Percentiles rank a stretch among this genome's conserved stretches.
Evolutionary conservation across 1,284 basidiomycete species (phyloP).

Genomic region (Retiboletus fuscus): DNA sequence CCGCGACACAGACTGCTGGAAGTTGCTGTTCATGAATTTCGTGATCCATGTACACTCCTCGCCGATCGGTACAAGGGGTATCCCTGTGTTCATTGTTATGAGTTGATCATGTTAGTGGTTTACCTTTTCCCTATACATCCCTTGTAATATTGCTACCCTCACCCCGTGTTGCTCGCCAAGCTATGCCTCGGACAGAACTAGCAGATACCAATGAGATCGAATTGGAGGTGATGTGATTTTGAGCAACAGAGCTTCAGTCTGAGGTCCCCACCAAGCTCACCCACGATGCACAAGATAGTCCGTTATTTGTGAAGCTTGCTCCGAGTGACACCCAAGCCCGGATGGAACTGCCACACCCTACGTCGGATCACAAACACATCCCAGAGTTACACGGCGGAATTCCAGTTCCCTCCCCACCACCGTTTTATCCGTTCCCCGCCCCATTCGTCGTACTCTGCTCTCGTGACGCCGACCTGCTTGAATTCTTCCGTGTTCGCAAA

Average conservation of each 20-base stretch:
- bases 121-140: conserved; percentile 29
- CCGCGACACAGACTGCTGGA: conserved; percentile 54
- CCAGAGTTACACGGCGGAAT: conserved; percentile 45
- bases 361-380: background rate
- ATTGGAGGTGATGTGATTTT: background rate
- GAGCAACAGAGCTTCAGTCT: background rate
- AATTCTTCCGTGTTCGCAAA: conserved; percentile 79
- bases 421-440: conserved; percentile 84
- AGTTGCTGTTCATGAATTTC: conserved; percentile 69
- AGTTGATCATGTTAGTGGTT: conserved; percentile 27
- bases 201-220: background rate
- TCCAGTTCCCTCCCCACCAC: conserved; percentile 91
- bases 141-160: conserved; percentile 38
- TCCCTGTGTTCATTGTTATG: conserved; percentile 22
- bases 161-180: conserved; percentile 15
- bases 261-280: too few relatives aligned
- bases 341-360: too few relatives aligned
- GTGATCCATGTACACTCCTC: conserved; percentile 21
- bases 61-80: conserved; percentile 20
- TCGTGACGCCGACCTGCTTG: conserved; percentile 68
- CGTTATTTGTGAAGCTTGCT: background rate
- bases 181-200: conserved; percentile 2
- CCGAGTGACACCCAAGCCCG: too few relatives aligned
- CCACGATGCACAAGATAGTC: too few relatives aligned
- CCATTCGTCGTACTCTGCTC: conserved; percentile 90